Base-by-base conservation (phyloP, 176 grass and related monocot species). In the Aegilops sharonensis region DNA sequence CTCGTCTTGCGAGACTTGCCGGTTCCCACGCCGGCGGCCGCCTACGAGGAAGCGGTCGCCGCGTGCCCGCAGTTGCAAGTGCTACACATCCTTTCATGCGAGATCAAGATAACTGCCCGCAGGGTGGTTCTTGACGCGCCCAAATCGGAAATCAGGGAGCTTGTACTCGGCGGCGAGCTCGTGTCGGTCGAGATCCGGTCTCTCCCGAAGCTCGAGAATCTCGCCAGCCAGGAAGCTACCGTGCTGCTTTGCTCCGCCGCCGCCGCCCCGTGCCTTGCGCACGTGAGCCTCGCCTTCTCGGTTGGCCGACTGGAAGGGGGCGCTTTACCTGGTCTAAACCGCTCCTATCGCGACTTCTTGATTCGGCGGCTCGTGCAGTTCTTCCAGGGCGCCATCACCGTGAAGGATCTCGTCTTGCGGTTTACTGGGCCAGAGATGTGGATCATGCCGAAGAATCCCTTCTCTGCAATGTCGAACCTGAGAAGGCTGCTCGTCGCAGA, bases 41-140 rank as follows among this genome's bases (percentile, higher is more conserved):
- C 68, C 56, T 75, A 65, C 43, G 57, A 65, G 20, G 39, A 9
- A 29, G 37, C 54, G 30, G 48, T 81, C 14, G 48, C 59, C 21
- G 32, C 32, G 60, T 87, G 85, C 85, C 85, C 30, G 4, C 85
- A 81, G 68, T 31, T 87, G 59, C 78, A 75, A 50, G 68, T 57
- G 45, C 56, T 87, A 24, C 85, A 87, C 42, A 40, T 81, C 13
- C 72, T 65, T 29, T 81, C 77, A 5, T 87, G 85, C 78, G 1
- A 0, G 3, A 2, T 23, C 0, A 4, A 4, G n/a, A n/a, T 30
- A 1, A 7, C 1, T 4, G 3, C 5, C 39, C 0, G 39, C n/a
- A 73, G 12, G 5, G 3, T 87, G 21, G 68, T 34, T 0, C 6
- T 81, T 1, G 12, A 81, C 5, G 40, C 78, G 20, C 85, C 68